Evolutionary conservation across 2,329 filamentous ascomycete species (phyloP).

Genomic region (Sporothrix variecibatus): DNA sequence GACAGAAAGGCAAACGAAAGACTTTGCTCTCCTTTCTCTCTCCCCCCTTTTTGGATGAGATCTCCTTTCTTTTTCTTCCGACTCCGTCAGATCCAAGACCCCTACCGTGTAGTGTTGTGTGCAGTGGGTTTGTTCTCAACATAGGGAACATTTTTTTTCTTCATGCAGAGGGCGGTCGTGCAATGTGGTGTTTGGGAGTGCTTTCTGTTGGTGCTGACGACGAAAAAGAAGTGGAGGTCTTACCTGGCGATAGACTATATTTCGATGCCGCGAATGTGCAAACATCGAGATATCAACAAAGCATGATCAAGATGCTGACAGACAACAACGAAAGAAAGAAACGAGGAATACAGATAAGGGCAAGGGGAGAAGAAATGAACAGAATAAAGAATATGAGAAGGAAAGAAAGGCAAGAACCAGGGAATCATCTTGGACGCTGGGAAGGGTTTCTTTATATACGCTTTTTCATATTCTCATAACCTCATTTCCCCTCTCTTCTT

Average conservation of each 20-base stretch:
- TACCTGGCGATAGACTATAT: neutral
- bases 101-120: neutral
- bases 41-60: no score
- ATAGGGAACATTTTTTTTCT: conserved; percentile 31
- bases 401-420: neutral
- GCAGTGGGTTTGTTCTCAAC: conserved; percentile 25
- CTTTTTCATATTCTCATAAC: neutral
- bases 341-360: neutral
- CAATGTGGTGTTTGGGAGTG: neutral
- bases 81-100: neutral
- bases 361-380: neutral
- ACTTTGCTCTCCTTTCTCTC: neutral
- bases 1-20: no score
- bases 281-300: neutral
- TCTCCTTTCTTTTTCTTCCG: neutral
- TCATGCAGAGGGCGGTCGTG: conserved; percentile 25
- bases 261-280: neutral
- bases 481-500: neutral
- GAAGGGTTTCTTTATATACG: conserved; percentile 3
- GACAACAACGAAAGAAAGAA: neutral
- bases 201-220: neutral
- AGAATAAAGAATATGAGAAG: neutral
- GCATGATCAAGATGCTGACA: neutral
- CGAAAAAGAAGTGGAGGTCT: neutral
- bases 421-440: neutral